Evolutionary conservation across 2,329 filamentous ascomycete genomes (phyloP).

Genomic region (Trichoderma aggressivum): DNA sequence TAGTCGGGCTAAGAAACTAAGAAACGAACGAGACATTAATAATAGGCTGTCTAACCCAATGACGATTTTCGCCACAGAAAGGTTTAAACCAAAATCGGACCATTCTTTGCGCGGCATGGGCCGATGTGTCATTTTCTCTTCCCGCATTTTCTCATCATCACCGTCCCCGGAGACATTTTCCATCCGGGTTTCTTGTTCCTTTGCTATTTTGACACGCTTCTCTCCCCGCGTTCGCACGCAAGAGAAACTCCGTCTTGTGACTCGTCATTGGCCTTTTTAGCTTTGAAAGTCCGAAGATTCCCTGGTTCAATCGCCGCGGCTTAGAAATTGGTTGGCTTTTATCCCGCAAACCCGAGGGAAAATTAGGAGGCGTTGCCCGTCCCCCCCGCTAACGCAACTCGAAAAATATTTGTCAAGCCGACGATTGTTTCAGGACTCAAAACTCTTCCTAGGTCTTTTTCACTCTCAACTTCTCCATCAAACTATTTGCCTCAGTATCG

Average conservation of each 20-base stretch:
- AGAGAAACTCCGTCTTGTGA: not conserved
- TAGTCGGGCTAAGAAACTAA: not conserved
- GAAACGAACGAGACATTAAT: constrained; percentile 8
- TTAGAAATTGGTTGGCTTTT: not conserved
- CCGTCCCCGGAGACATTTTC: not conserved
- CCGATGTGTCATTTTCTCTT: not conserved
- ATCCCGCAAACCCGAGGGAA: constrained; percentile 2
- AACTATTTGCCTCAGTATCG: not conserved
- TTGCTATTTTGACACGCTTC: not conserved
- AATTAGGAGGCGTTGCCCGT: not conserved
- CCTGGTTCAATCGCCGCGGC: not conserved
- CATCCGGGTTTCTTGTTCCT: not conserved
- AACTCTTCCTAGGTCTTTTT: not conserved
- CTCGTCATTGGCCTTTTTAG: not conserved
- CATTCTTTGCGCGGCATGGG: not conserved
- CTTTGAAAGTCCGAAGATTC: not conserved
- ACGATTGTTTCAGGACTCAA: constrained; percentile 4
- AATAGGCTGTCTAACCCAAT: not conserved
- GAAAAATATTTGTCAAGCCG: not conserved
- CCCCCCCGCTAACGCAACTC: not conserved
- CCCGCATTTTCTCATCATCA: not conserved
- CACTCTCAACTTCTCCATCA: not conserved
- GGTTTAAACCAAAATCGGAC: not conserved
- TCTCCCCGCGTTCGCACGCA: not conserved
- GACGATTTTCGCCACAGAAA: constrained; percentile 2